Evolutionary conservation across 345 rosid genomes (phyloP).

Genomic region (Lepidium aucheri): DNA sequence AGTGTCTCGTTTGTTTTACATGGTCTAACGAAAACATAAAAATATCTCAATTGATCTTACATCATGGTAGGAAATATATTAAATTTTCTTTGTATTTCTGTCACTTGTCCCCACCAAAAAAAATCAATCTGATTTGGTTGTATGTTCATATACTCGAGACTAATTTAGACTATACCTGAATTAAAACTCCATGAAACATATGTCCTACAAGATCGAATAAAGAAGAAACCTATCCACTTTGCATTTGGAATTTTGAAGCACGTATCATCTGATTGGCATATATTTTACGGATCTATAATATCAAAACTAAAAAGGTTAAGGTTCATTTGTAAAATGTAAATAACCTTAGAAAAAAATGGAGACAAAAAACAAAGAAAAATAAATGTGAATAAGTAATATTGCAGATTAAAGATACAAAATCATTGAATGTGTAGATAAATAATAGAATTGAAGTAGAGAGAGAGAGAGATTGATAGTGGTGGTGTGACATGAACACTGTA

Average conservation of each 20-base stretch:
- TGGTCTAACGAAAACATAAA: slow-evolving; percentile 21
- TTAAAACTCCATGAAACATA: too few species aligned
- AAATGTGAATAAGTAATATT: neutral
- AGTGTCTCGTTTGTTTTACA: slow-evolving; percentile 29
- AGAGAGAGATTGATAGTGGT: slow-evolving; percentile 22
- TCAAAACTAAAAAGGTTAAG: too few species aligned
- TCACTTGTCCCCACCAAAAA: too few species aligned
- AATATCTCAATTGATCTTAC: slow-evolving; percentile 6
- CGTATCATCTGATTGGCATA: too few species aligned
- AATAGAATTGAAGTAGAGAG: slow-evolving; percentile 1
- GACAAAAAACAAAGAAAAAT: neutral
- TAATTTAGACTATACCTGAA: too few species aligned
- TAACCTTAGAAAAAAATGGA: neutral
- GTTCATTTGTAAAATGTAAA: too few species aligned
- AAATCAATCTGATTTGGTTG: too few species aligned
- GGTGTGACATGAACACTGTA: slow-evolving; percentile 30
- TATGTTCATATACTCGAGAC: too few species aligned
- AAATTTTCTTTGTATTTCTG: too few species aligned
- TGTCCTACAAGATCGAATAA: too few species aligned
- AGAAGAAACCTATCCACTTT: neutral
- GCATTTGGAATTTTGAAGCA: too few species aligned
- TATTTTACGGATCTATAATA: too few species aligned
- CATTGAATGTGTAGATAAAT: neutral
- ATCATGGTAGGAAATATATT: neutral
- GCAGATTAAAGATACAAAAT: neutral